Percentiles rank a stretch among this genome's conserved stretches.
Evolutionary conservation across 2,329 filamentous ascomycete species (phyloP).

Genomic region (Tolypocladium album): DNA sequence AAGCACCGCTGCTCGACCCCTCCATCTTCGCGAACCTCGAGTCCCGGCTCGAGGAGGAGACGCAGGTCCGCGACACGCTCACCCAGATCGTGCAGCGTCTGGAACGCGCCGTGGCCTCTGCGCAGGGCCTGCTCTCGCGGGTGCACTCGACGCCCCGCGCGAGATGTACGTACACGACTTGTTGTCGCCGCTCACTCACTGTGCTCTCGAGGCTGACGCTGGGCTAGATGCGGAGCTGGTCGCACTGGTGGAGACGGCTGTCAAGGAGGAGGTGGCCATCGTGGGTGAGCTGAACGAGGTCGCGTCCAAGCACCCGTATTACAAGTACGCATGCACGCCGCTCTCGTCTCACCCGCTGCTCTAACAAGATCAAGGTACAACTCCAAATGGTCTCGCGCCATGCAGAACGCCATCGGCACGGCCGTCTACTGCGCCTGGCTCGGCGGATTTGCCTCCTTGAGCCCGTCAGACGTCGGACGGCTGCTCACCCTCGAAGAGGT

Average conservation of each 20-base stretch:
- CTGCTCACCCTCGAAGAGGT: conserved; percentile 85
- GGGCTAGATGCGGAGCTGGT: conserved; percentile 52
- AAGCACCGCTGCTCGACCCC: conserved; percentile 49
- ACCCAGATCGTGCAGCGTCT: conserved; percentile 71
- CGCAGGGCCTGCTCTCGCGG: conserved; percentile 74
- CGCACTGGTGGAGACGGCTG: conserved; percentile 56
- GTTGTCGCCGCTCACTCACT: neutral
- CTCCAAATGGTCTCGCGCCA: conserved; percentile 67
- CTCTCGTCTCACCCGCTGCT: neutral
- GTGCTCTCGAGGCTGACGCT: neutral
- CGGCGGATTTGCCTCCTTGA: conserved; percentile 50
- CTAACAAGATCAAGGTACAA: conserved; percentile 51
- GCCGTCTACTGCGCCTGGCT: conserved; percentile 61
- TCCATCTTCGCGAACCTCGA: conserved; percentile 83
- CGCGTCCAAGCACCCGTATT: conserved; percentile 85
- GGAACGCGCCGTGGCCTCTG: conserved; percentile 71
- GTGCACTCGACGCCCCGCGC: conserved; percentile 76
- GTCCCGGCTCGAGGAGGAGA: conserved; percentile 80
- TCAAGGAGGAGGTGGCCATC: conserved; percentile 61
- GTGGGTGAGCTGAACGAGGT: conserved; percentile 59
- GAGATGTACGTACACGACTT: conserved; percentile 29
- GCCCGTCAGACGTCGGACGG: conserved; percentile 46
- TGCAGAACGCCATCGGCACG: conserved; percentile 65
- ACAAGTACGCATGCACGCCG: conserved; percentile 53
- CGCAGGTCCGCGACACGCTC: conserved; percentile 70